phyloP scores from a whole-genome alignment of 169 alveolate species.

The Sarcocystis neurona region DNA sequence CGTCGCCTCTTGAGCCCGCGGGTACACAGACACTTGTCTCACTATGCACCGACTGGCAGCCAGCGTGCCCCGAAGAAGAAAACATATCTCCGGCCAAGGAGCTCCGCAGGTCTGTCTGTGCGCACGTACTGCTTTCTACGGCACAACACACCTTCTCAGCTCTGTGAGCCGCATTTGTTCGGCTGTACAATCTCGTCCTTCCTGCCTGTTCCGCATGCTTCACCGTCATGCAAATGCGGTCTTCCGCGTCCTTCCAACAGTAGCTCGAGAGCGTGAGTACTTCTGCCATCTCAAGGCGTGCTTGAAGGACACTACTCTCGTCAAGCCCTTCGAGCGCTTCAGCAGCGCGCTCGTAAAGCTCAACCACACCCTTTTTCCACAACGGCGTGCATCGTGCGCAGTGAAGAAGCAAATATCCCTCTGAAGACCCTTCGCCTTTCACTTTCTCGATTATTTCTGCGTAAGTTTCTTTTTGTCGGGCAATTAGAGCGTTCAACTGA shows the following conservation, averaged over 20 bases:
- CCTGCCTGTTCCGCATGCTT: constrained; percentile 6
- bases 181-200: background rate
- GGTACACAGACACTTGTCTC: no score
- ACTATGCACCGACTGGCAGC: no score
- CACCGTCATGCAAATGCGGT: background rate
- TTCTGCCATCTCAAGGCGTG: constrained; percentile 13
- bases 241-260: background rate
- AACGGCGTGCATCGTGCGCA: constrained; percentile 14
- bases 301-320: background rate
- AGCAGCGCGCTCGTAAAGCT: constrained; percentile 2
- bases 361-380: background rate
- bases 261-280: background rate
- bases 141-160: constrained; percentile 16
- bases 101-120: no score
- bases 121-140: no score
- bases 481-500: background rate
- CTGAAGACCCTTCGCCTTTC: background rate
- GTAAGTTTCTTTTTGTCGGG: background rate
- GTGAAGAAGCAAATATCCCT: constrained; percentile 13
- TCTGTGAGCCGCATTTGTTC: background rate
- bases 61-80: no score
- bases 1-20: no score
- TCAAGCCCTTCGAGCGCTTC: background rate
- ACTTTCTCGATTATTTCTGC: background rate
- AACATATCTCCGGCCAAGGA: no score